These are phyloP conservation scores for Seiridium cupressi DNA, from an alignment of 2,329 filamentous ascomycete species.

Conservation along the genomic window DNA sequence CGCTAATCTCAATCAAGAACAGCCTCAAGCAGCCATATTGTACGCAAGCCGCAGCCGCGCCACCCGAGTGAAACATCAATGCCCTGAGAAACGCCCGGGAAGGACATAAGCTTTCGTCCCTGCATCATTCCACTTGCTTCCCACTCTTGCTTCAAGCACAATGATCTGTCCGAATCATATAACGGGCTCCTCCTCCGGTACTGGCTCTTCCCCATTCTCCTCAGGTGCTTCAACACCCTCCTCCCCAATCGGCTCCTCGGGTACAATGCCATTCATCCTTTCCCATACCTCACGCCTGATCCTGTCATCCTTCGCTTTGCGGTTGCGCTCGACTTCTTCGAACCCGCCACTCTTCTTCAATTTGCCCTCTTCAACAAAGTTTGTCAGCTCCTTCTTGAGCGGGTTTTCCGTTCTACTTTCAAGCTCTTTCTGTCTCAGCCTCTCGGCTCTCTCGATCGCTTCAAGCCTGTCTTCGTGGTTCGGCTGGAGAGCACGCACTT, in stretches of 20 bases:
- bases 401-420: conserved; percentile 71
- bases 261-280: conserved; percentile 56
- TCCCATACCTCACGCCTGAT: conserved; percentile 80
- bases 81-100: too few relatives aligned
- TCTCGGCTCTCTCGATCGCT: conserved; percentile 96
- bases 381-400: conserved; percentile 80
- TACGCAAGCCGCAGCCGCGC: background rate
- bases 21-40: background rate
- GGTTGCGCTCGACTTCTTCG: conserved; percentile 85
- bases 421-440: conserved; percentile 83
- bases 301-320: conserved; percentile 82
- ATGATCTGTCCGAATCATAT: background rate
- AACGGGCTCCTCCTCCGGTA: background rate
- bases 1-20: background rate
- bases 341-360: conserved; percentile 95
- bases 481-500: conserved; percentile 88
- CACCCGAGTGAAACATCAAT: background rate
- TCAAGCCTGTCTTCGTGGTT: conserved; percentile 93
- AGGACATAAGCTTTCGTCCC: background rate
- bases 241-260: conserved; percentile 38
- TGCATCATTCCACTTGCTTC: background rate
- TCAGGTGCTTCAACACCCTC: conserved; percentile 10
- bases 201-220: background rate
- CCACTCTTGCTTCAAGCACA: background rate
- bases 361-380: conserved; percentile 85